Evolutionary conservation across 345 rosid genomes (phyloP).

Genomic region (Lumnitzera littorea): DNA sequence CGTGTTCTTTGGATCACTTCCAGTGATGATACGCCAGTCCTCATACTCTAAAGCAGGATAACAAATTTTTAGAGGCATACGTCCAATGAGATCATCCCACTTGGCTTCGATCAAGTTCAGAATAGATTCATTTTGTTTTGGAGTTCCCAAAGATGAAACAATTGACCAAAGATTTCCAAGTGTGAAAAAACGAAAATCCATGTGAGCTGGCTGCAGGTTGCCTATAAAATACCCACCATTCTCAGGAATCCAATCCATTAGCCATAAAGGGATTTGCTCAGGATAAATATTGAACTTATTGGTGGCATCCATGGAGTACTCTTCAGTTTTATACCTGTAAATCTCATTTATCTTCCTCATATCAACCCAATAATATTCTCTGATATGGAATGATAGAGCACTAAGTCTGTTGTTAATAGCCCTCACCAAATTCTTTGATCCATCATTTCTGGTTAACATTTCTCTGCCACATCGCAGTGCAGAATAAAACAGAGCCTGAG

Average conservation of each 20-base stretch:
- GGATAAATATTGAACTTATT: slow-evolving; percentile 91
- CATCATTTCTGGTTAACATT: slow-evolving; percentile 57
- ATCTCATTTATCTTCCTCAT: slow-evolving; percentile 82
- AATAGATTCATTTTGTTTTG: slow-evolving; percentile 68
- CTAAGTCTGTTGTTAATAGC: slow-evolving; percentile 76
- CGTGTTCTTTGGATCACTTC: slow-evolving; percentile 98
- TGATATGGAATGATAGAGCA: slow-evolving; percentile 80
- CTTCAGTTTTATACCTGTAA: slow-evolving; percentile 85
- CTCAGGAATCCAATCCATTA: slow-evolving; percentile 87
- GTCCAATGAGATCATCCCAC: slow-evolving; percentile 75
- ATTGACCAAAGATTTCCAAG: slow-evolving; percentile 86
- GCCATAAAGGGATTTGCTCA: slow-evolving; percentile 82
- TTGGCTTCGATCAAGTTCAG: slow-evolving; percentile 64
- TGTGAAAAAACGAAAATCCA: slow-evolving; percentile 85
- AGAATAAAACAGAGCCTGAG: slow-evolving; percentile 71
- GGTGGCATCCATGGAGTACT: slow-evolving; percentile 74
- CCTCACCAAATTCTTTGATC: slow-evolving; percentile 59
- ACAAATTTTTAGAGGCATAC: slow-evolving; percentile 88
- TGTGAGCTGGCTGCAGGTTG: slow-evolving; percentile 78
- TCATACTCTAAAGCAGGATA: slow-evolving; percentile 84
- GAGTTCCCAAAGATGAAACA: slow-evolving; percentile 68
- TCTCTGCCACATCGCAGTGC: slow-evolving; percentile 75
- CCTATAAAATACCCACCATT: slow-evolving; percentile 78
- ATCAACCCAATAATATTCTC: slow-evolving; percentile 89
- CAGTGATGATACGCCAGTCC: slow-evolving; percentile 94